A percentile compares a stretch with the other conserved stretches of the same genome.
Evolutionary conservation across 306 rosid species (phyloP).

Genomic region (Medicago lupulina): DNA sequence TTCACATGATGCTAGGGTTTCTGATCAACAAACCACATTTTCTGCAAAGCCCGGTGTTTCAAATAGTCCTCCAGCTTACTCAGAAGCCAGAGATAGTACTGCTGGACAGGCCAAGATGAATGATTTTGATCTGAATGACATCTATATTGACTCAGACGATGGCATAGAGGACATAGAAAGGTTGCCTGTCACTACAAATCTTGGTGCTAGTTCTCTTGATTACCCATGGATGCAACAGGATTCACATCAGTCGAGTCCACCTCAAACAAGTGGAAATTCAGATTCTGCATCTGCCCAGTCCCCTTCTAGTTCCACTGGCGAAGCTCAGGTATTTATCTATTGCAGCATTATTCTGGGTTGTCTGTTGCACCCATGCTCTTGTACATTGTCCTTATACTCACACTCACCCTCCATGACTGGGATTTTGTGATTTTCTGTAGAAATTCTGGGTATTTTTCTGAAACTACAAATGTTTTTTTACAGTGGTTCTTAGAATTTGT

Average conservation of each 20-base stretch:
- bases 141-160: conserved; percentile 80
- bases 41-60: conserved; percentile 55
- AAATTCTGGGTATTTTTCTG: conserved; percentile 33
- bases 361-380: conserved; percentile 23
- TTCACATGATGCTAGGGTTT: conserved; percentile 50
- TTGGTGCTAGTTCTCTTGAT: conserved; percentile 67
- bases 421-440: conserved; percentile 19
- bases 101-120: conserved; percentile 68
- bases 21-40: conserved; percentile 53
- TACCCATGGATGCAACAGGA: conserved; percentile 72
- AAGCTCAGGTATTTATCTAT: conserved; percentile 71
- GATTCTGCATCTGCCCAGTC: conserved; percentile 95
- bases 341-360: conserved; percentile 34
- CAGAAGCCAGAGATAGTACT: conserved; percentile 70
- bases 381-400: background rate
- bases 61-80: conserved; percentile 68
- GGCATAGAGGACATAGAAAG: conserved; percentile 71
- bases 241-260: conserved; percentile 92
- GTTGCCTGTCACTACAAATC: conserved; percentile 59
- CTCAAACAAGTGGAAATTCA: conserved; percentile 92
- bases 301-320: conserved; percentile 92
- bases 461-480: conserved; percentile 13
- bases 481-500: conserved; percentile 5
- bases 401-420: background rate
- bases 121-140: conserved; percentile 80